Evolutionary conservation across 805 yeast species (phyloP).

Genomic region (Isabelozyma pseudorhagii): DNA sequence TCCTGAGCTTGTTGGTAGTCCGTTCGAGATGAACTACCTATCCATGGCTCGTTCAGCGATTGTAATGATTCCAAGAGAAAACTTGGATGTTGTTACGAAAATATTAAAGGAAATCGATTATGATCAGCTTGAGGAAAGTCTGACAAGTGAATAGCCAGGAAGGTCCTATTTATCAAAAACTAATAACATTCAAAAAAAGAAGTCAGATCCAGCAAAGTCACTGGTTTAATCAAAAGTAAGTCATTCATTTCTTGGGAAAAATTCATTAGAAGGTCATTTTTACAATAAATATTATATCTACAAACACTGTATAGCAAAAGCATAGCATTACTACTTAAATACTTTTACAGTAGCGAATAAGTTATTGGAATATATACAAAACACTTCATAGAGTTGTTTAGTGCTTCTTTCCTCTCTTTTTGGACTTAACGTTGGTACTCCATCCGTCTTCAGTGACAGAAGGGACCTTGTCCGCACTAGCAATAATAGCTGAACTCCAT

Average conservation of each 20-base stretch:
- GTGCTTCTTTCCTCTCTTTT: conserved; percentile 36
- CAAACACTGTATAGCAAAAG: too few species aligned
- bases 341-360: too few species aligned
- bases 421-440: conserved; percentile 39
- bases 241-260: too few species aligned
- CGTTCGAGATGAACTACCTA: conserved; percentile 54
- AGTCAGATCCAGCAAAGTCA: too few species aligned
- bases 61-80: conserved; percentile 56
- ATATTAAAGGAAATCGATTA: conserved; percentile 10
- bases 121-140: not conserved
- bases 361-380: not conserved
- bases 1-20: conserved; percentile 10
- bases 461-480: conserved; percentile 35
- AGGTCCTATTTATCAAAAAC: too few species aligned
- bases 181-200: too few species aligned
- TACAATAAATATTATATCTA: too few species aligned
- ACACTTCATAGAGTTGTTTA: not conserved
- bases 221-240: too few species aligned
- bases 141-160: too few species aligned
- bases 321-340: not conserved
- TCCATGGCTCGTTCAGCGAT: conserved; percentile 61
- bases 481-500: conserved; percentile 71
- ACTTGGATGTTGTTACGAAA: conserved; percentile 29
- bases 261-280: too few species aligned
- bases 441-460: conserved; percentile 46